These are phyloP conservation scores for Castanea crenata DNA, from an alignment of 306 rosid genomes.

Conservation along the genomic window DNA sequence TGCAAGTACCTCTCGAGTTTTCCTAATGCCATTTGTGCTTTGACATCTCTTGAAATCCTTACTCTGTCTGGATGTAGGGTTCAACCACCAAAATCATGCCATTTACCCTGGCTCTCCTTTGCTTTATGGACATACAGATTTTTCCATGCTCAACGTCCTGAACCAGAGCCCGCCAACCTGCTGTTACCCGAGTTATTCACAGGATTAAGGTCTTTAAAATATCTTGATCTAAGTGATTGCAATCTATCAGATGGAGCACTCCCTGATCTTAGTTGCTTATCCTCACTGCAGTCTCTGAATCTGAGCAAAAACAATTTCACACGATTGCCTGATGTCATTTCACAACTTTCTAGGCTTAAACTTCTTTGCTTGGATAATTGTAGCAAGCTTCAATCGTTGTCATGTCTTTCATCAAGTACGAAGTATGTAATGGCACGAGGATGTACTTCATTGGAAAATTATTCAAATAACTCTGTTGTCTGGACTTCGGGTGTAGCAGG, in stretches of 20 bases:
- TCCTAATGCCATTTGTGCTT: conserved; percentile 13
- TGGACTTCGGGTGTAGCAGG: too few species aligned
- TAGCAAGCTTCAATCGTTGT: background rate
- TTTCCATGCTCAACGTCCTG: background rate
- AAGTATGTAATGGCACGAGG: background rate
- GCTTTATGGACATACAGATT: background rate
- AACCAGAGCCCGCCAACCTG: background rate
- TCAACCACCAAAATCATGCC: background rate
- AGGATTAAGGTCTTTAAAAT: background rate
- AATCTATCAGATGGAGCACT: conserved; percentile 7
- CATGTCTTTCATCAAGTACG: background rate
- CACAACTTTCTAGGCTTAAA: conserved; percentile 13
- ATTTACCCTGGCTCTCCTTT: conserved; percentile 1
- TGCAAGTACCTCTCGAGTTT: conserved; percentile 10
- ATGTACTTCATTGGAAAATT: background rate
- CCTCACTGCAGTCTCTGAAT: conserved; percentile 7
- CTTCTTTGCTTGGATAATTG: background rate
- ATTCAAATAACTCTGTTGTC: background rate
- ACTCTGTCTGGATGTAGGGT: conserved; percentile 11
- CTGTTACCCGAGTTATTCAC: background rate
- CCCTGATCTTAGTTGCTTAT: conserved; percentile 11
- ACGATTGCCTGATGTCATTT: background rate
- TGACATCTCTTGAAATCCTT: conserved; percentile 16
- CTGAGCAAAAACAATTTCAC: conserved; percentile 17
- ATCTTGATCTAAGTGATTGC: conserved; percentile 20